These are phyloP conservation scores for Aureobasidium leucospermi DNA, from an alignment of 2,329 filamentous ascomycete genomes.

Conservation along the genomic window DNA sequence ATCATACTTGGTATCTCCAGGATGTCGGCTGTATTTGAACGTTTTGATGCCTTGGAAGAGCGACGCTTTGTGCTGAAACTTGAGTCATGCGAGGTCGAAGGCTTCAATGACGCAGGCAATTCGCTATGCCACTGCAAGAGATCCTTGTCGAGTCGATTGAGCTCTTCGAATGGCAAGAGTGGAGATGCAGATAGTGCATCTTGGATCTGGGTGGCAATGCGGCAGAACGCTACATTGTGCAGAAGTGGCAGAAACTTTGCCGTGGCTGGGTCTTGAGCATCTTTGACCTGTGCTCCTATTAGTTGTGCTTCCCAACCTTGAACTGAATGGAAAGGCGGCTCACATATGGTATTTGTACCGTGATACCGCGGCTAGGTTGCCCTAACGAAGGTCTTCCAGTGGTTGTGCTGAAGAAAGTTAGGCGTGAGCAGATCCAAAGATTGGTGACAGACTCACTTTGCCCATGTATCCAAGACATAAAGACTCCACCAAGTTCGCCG, in stretches of 20 bases:
- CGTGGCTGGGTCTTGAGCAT: slow-evolving; percentile 41
- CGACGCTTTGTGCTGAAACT: not conserved
- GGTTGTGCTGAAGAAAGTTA: slow-evolving; percentile 45
- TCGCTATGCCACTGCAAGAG: slow-evolving; percentile 66
- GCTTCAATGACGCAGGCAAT: slow-evolving; percentile 46
- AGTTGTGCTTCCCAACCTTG: not conserved
- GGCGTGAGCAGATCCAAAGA: not conserved
- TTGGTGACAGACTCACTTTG: slow-evolving; percentile 21
- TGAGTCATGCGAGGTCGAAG: not conserved
- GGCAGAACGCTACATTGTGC: slow-evolving; percentile 73
- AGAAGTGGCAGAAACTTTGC: slow-evolving; percentile 63
- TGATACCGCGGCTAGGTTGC: slow-evolving; percentile 60
- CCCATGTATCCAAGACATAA: slow-evolving; percentile 69
- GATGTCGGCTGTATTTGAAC: slow-evolving; percentile 53
- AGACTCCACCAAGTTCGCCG: slow-evolving; percentile 68
- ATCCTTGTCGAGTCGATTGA: slow-evolving; percentile 58
- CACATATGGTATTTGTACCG: slow-evolving; percentile 52
- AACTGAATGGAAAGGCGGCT: not conserved
- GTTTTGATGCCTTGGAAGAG: slow-evolving; percentile 12
- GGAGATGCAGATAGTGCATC: slow-evolving; percentile 65
- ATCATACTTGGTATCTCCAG: slow-evolving; percentile 63
- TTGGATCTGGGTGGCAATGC: slow-evolving; percentile 70
- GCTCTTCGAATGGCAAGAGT: slow-evolving; percentile 59
- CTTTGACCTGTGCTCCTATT: slow-evolving; percentile 19
- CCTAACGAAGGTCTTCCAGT: slow-evolving; percentile 64